Evolutionary conservation across 164 flowering plant species (phyloP), one percentile per base, ranked within the genome.

Genomic region (Akebia trifoliata): DNA sequence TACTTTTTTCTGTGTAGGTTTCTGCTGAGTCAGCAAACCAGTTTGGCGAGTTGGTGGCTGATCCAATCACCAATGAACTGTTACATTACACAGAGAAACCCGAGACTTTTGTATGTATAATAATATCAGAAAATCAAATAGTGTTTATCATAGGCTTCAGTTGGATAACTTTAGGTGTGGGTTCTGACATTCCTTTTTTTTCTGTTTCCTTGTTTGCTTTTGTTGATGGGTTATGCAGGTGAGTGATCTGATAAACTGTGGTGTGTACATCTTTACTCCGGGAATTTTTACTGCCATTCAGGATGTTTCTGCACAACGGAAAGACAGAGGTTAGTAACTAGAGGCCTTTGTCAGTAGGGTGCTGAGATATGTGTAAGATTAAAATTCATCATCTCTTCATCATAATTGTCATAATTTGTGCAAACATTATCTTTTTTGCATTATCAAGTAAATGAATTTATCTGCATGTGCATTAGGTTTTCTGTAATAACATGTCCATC

Each of bases 11-110:
- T 45, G 15, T 53, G 28, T 68, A 93, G 98, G 98, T 93, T 60
- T 90, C 94, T 65, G 83, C 95, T n/a, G 98, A 93, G 66, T 79
- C 92, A 36, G 98, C 98, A 35, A 76, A 64, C 64, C 82, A 89
- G 72, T 93, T 93, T 75, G 98, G 98, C 12, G 98, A 89, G 68
- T 72, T 90, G 71, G 91, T 92, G 20, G 94, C 97, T 34, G 98
- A 92, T 81, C 88, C 94, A 42, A 60, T 36, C 55, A 85, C 98
- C 61, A 81, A 87, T 61, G 98, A 93, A 61, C 64, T 93, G 60
- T 65, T 92, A 84, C 98, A 92, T 69, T 92, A 92, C 67, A 81
- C 98, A 0, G 97, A 89, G 69, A 92, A 90, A 74, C 98, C 98
- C 36, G 98, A 92, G 74, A 89, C 97, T 57, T 92, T 92, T 84